These are phyloP conservation scores for Incumbomyces delicatus DNA, from an alignment of 2,329 filamentous ascomycete genomes.

Conservation along the genomic window DNA sequence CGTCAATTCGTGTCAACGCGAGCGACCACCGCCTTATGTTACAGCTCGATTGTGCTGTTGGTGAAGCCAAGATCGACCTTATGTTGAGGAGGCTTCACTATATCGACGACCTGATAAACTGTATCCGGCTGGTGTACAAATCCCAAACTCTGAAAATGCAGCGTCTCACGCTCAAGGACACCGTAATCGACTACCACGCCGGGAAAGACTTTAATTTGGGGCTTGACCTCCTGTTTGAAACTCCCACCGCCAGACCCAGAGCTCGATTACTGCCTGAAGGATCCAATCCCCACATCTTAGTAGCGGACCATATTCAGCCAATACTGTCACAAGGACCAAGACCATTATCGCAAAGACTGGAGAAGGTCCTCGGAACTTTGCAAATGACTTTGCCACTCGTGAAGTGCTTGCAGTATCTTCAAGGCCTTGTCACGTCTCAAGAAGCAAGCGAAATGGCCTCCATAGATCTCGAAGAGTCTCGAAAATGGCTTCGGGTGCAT, in stretches of 20 bases:
- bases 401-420: slow-evolving; percentile 26
- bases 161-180: slow-evolving; percentile 10
- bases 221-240: not conserved
- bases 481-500: slow-evolving; percentile 13
- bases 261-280: slow-evolving; percentile 13
- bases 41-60: slow-evolving; percentile 9
- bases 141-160: slow-evolving; percentile 13
- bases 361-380: slow-evolving; percentile 22
- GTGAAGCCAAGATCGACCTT: slow-evolving; percentile 10
- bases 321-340: slow-evolving; percentile 7
- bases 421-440: slow-evolving; percentile 1
- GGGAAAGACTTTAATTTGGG: slow-evolving; percentile 1
- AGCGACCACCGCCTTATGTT: slow-evolving; percentile 11
- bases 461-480: not conserved
- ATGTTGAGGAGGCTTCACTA: slow-evolving; percentile 14
- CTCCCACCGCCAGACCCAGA: slow-evolving; percentile 1
- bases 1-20: slow-evolving; percentile 11
- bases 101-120: slow-evolving; percentile 15
- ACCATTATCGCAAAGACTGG: slow-evolving; percentile 12
- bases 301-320: slow-evolving; percentile 10
- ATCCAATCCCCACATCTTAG: slow-evolving; percentile 15
- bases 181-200: slow-evolving; percentile 14
- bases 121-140: slow-evolving; percentile 14
- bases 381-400: slow-evolving; percentile 35
- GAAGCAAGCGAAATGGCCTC: not conserved